A percentile compares a stretch with the other conserved stretches of the same genome.
These are phyloP conservation scores for Chrysoporthe deuterocubensis DNA, from an alignment of 2,329 filamentous ascomycete species.

Conservation along the genomic window DNA sequence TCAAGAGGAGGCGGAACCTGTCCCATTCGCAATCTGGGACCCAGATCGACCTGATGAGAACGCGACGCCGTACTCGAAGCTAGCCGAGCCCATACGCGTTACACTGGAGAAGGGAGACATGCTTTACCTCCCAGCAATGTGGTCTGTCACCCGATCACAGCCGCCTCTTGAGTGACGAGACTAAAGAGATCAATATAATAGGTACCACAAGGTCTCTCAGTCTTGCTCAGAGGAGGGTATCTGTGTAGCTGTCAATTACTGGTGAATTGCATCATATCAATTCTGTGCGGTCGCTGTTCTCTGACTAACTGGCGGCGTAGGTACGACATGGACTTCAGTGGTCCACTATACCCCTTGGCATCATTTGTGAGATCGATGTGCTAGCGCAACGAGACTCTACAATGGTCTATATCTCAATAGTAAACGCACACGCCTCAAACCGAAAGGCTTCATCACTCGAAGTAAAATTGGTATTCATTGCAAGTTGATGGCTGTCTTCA, in stretches of 20 bases:
- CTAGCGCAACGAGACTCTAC: conserved; percentile 13
- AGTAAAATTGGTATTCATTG: not conserved
- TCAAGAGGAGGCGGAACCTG: conserved; percentile 35
- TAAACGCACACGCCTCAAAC: not conserved
- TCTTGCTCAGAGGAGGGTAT: conserved; percentile 69
- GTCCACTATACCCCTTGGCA: conserved; percentile 54
- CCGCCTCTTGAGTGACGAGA: not conserved
- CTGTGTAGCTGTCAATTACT: conserved; percentile 82
- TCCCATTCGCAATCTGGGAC: conserved; percentile 78
- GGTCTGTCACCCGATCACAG: conserved; percentile 51
- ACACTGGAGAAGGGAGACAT: conserved; percentile 76
- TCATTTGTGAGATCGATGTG: conserved; percentile 40
- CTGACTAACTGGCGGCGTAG: conserved; percentile 33
- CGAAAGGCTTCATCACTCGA: not conserved
- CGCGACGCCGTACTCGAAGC: conserved; percentile 61
- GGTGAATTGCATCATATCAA: conserved; percentile 51
- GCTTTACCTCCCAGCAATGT: conserved; percentile 80
- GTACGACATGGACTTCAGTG: conserved; percentile 64
- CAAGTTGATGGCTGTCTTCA: not conserved
- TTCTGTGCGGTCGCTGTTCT: conserved; percentile 1
- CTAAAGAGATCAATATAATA: conserved; percentile 33
- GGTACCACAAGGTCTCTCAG: conserved; percentile 82
- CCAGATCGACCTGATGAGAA: conserved; percentile 60
- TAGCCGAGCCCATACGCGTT: conserved; percentile 66
- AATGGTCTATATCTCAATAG: not conserved